These are phyloP conservation scores for Clonostachys sp. DNA, from an alignment of 2,329 filamentous ascomycete species.

Conservation along the genomic window DNA sequence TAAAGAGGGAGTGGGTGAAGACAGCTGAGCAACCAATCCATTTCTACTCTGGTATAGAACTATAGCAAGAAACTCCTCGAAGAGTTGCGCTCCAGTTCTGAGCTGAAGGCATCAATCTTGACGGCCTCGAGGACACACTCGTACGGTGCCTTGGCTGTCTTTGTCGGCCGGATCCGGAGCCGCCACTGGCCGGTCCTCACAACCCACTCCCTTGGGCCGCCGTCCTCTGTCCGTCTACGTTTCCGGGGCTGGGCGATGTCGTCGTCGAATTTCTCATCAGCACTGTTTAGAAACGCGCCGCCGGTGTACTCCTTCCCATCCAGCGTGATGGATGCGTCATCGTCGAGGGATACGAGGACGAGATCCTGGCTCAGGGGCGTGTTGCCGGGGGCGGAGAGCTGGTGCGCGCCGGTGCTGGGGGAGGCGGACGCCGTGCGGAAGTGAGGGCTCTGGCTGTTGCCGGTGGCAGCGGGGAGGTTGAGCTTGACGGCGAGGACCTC, in stretches of 20 bases:
- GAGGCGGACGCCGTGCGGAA: neutral
- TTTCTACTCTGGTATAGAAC: neutral
- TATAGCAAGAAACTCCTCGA: slow-evolving; percentile 55
- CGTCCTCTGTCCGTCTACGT: slow-evolving; percentile 34
- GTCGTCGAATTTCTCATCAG: slow-evolving; percentile 10
- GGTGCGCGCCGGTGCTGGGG: slow-evolving; percentile 11
- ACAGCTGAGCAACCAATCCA: no score
- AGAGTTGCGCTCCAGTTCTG: slow-evolving; percentile 62
- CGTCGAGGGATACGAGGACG: slow-evolving; percentile 60
- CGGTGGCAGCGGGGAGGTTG: slow-evolving; percentile 58
- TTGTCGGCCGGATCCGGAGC: slow-evolving; percentile 54
- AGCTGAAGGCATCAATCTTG: slow-evolving; percentile 68
- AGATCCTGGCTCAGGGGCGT: slow-evolving; percentile 66
- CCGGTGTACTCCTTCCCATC: slow-evolving; percentile 45
- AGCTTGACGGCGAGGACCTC: slow-evolving; percentile 80
- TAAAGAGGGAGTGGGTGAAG: no score
- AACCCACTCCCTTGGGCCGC: slow-evolving; percentile 47
- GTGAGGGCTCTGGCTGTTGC: slow-evolving; percentile 45
- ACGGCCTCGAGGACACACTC: slow-evolving; percentile 74
- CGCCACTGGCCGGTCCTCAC: slow-evolving; percentile 69
- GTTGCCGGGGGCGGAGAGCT: slow-evolving; percentile 62
- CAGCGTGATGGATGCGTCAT: slow-evolving; percentile 53
- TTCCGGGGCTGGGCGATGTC: slow-evolving; percentile 28
- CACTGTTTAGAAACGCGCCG: slow-evolving; percentile 16
- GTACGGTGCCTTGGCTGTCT: slow-evolving; percentile 45